phyloP scores from a whole-genome alignment of 2,329 filamentous ascomycete genomes.

The Paradendryphiella salina region DNA sequence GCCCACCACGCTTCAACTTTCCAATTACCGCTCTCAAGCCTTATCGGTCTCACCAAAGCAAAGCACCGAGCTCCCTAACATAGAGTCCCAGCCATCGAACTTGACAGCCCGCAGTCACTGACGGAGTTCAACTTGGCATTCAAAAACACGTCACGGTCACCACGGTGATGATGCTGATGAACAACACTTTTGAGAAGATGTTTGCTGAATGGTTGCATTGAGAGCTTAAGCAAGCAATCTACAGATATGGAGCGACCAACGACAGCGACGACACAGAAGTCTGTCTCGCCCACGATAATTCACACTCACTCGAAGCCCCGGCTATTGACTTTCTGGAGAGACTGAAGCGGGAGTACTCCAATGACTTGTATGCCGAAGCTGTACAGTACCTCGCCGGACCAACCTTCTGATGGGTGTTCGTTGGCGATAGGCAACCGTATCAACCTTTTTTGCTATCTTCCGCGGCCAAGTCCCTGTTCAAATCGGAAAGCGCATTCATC shows the following conservation, averaged over 20 bases:
- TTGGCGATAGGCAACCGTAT: not conserved
- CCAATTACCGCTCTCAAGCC: too few relatives aligned
- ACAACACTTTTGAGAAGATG: not conserved
- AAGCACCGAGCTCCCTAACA: too few relatives aligned
- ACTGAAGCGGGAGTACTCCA: not conserved
- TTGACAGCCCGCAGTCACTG: too few relatives aligned
- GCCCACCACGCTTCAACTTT: too few relatives aligned
- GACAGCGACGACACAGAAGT: not conserved
- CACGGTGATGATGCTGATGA: not conserved
- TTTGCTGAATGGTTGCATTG: not conserved
- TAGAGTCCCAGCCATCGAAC: too few relatives aligned
- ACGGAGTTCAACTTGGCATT: too few relatives aligned
- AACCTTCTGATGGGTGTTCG: not conserved
- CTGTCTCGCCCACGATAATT: not conserved
- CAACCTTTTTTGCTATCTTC: not conserved
- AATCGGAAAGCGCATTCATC: not conserved
- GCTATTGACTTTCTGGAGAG: not conserved
- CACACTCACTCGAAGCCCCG: not conserved
- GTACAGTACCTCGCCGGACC: not conserved
- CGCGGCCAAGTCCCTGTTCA: not conserved
- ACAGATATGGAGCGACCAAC: not conserved
- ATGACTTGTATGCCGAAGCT: not conserved
- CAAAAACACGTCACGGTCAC: too few relatives aligned
- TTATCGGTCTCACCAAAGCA: too few relatives aligned
- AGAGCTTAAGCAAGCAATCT: constrained; percentile 1